These are phyloP conservation scores for Fusarium dimerum DNA, from an alignment of 2,329 filamentous ascomycete genomes.

Conservation along the genomic window DNA sequence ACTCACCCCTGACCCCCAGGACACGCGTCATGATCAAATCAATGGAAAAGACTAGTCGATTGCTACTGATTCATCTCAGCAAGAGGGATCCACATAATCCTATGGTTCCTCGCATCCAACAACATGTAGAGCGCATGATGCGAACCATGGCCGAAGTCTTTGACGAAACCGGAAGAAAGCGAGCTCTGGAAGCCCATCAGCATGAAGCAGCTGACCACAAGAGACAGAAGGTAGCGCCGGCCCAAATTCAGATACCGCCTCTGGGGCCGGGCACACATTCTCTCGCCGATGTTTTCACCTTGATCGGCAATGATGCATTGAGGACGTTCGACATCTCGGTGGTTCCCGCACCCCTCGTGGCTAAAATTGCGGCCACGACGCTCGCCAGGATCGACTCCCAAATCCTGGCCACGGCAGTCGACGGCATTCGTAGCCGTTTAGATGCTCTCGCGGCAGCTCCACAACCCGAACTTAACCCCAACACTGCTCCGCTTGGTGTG, in stretches of 20 bases:
- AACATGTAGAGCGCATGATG: constrained; percentile 81
- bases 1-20: constrained; percentile 74
- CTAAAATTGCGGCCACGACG: constrained; percentile 79
- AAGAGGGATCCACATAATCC: constrained; percentile 85
- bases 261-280: constrained; percentile 75
- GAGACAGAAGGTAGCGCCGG: constrained; percentile 65
- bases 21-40: constrained; percentile 83
- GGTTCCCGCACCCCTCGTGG: constrained; percentile 73
- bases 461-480: constrained; percentile 53
- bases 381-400: constrained; percentile 70
- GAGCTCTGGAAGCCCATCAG: constrained; percentile 69
- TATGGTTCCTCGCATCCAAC: constrained; percentile 75
- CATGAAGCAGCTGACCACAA: constrained; percentile 79
- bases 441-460: constrained; percentile 46
- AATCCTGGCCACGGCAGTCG: constrained; percentile 71
- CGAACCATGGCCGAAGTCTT: constrained; percentile 76
- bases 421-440: constrained; percentile 57
- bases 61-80: constrained; percentile 78
- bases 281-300: constrained; percentile 81
- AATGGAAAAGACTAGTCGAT: constrained; percentile 90
- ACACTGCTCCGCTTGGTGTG: constrained; percentile 63
- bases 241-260: constrained; percentile 61
- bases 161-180: constrained; percentile 78
- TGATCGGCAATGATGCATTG: constrained; percentile 72
- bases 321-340: constrained; percentile 81